Base-by-base conservation (phyloP, 768 basidiomycete species). In the Suillus lakei region DNA sequence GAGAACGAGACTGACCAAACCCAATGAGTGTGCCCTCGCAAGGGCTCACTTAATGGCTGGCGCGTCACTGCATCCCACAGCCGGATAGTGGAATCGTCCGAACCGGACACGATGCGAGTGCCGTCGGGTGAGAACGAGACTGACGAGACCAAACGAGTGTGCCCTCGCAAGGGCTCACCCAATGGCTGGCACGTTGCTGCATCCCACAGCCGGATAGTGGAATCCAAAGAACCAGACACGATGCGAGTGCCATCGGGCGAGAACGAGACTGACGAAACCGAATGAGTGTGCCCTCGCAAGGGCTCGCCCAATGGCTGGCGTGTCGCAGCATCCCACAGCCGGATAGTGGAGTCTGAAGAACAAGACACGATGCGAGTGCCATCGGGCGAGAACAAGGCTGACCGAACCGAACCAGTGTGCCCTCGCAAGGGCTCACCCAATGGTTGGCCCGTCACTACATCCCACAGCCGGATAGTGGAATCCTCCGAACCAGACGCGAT, bases 181-280 rank as follows among this genome's bases (percentile, higher is more conserved):
- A 44, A 26, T 36, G 32, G n/a, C 21, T 10, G 8, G 16, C 51
- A 28, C 1, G 48, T 53, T 8, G 16, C 48, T n/a, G 53, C 48
- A 54, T 74, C 68, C 71, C 71, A 72, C 8, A 72, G 23, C 5
- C 71, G 63, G 13, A 71, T 36, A 30, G 64, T 62, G 26, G 43
- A 53, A 46, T 73, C 72, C 0, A 3, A 2, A 0, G 71, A 70
- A n/a, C 68, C 66, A 10, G 73, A 72, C 8, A 67, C 67, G 15
- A 75, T 68, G 5, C 61, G 67, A 18, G 39, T 50, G 1, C 70
- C 70, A 28, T 70, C 68, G 2, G 58, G 60, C 1, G 71, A 72
- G 26, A 73, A 72, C 26, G 66, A 62, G 10, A 74, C 36, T n/a
- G 68, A 67, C 1, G 26, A 46, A n/a, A 73, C 64, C 6, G 6